Conservation (phyloP, 306 rosid species). For the Medicago lupulina region DNA sequence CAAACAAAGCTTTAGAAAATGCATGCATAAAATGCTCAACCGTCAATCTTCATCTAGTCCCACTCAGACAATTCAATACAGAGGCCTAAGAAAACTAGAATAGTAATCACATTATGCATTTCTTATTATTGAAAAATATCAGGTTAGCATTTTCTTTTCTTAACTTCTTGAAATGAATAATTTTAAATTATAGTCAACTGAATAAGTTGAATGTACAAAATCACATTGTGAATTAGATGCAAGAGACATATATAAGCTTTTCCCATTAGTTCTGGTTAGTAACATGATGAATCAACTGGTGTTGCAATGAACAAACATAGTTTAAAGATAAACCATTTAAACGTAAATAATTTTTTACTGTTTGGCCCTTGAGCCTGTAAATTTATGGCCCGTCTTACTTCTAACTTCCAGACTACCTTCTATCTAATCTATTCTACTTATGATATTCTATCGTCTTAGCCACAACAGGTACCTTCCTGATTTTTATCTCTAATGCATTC, state of each 20-base stretch:
- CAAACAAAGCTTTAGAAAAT: background rate
- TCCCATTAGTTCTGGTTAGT: background rate
- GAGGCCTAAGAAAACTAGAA: background rate
- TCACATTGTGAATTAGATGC: constrained; percentile 6
- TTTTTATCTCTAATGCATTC: background rate
- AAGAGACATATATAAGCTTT: background rate
- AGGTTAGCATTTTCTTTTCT: background rate
- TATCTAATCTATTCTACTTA: background rate
- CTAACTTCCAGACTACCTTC: background rate
- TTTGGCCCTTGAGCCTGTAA: background rate
- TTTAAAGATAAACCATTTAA: background rate
- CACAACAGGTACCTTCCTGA: background rate
- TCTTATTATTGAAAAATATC: background rate
- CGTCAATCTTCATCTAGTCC: constrained; percentile 1
- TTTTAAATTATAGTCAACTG: constrained; percentile 15
- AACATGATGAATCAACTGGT: background rate
- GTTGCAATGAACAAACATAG: background rate
- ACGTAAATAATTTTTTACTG: background rate
- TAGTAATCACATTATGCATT: background rate
- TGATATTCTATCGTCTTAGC: background rate
- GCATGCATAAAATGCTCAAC: background rate
- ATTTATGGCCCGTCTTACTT: background rate
- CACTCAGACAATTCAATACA: background rate
- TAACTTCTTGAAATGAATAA: background rate
- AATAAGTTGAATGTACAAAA: constrained; percentile 6